Conservation (phyloP, 129 eudicot species). For the Tagetes patula region DNA sequence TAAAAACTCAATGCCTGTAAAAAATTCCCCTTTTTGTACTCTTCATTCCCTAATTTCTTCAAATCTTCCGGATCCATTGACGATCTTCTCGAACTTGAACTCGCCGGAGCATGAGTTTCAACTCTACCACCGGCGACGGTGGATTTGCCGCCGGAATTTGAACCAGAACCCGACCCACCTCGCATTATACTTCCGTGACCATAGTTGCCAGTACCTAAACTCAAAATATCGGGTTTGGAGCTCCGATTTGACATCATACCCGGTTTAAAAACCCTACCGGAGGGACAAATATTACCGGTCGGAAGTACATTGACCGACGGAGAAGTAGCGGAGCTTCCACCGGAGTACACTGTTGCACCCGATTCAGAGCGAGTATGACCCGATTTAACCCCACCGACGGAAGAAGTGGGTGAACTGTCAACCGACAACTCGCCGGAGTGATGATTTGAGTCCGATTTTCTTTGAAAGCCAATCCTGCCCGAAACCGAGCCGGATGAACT, state of each 20-base stretch:
- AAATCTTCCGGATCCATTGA: slow-evolving; percentile 68
- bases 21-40: slow-evolving; percentile 52
- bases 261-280: slow-evolving; percentile 63
- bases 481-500: slow-evolving; percentile 92
- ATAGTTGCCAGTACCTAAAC: slow-evolving; percentile 64
- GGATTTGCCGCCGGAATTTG: slow-evolving; percentile 18
- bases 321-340: slow-evolving; percentile 58
- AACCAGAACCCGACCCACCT: slow-evolving; percentile 41
- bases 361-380: slow-evolving; percentile 9
- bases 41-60: slow-evolving; percentile 67
- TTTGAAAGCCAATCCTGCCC: slow-evolving; percentile 42
- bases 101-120: slow-evolving; percentile 19
- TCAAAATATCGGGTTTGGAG: slow-evolving; percentile 57
- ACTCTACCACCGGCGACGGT: slow-evolving; percentile 22
- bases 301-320: slow-evolving; percentile 68
- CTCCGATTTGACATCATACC: slow-evolving; percentile 58
- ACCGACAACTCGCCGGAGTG: slow-evolving; percentile 81
- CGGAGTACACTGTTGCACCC: slow-evolving; percentile 24
- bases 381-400: slow-evolving; percentile 32
- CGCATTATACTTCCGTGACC: slow-evolving; percentile 97
- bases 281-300: slow-evolving; percentile 78
- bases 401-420: slow-evolving; percentile 60
- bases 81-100: slow-evolving; percentile 17
- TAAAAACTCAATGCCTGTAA: slow-evolving; percentile 69
- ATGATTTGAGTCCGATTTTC: slow-evolving; percentile 36